Evolutionary conservation across 352 stramenopile species (phyloP), one percentile per base, ranked within the genome.

Genomic region (Thalassiosira exigua): DNA sequence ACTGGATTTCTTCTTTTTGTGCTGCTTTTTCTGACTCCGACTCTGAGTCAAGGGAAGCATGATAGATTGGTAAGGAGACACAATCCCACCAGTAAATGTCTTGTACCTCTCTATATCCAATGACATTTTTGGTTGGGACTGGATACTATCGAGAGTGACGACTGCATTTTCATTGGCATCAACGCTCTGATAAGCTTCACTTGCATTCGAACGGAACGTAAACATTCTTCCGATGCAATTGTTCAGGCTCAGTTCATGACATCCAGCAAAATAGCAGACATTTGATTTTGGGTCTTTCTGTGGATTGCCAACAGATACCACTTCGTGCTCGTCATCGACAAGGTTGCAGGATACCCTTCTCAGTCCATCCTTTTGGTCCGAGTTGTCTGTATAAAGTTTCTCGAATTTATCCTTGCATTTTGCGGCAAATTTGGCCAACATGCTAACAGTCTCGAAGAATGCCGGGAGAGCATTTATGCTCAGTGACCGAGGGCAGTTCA

Each of bases 401-500:
- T n/a, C n/a, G n/a, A n/a, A n/a, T n/a, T n/a, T n/a, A n/a, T n/a
- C n/a, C n/a, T n/a, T n/a, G n/a, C n/a, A n/a, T n/a, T n/a, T n/a
- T n/a, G n/a, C n/a, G n/a, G n/a, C 12, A 33, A 69, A 22, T 54
- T 79, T 73, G 0, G 27, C 50, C 1, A 79, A n/a, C 39, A 72
- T 48, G 62, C 51, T 60, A 56, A 32, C 26, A 26, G 70, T 79
- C 41, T 79, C 61, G 33, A 79, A 68, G 29, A 79, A 59, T 52
- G 59, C 46, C 30, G 42, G 60, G 1, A 66, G 69, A 2, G 61
- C 58, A 58, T 84, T 79, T 7, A 84, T 72, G 27, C 73, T 84
- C 3, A 84, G 46, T 24, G 74, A 77, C 30, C 74, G 32, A 22
- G 76, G 76, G 36, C 76, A 84, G 22, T 78, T 21, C n/a, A 81